phyloP scores from a whole-genome alignment of 2,329 filamentous ascomycete genomes.

The Fusarium sp. region DNA sequence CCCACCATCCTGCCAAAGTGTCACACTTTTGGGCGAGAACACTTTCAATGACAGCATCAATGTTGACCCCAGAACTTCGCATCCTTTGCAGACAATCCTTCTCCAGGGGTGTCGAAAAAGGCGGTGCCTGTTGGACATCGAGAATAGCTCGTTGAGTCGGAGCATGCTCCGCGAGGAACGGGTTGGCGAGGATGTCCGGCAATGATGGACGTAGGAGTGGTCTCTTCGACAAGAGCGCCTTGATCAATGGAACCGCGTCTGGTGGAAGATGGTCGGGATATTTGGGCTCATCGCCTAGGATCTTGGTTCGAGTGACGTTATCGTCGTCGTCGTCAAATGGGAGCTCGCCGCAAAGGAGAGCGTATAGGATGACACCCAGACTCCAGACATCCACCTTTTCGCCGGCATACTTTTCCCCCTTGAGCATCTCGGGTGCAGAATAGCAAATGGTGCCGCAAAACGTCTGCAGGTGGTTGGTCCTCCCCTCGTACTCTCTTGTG shows the following conservation, averaged over 20 bases:
- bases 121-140: conserved; percentile 83
- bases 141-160: conserved; percentile 91
- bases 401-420: conserved; percentile 96
- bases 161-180: conserved; percentile 90
- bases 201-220: conserved; percentile 86
- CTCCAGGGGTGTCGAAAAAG: conserved; percentile 89
- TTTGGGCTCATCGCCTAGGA: conserved; percentile 87
- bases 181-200: conserved; percentile 87
- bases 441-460: conserved; percentile 99
- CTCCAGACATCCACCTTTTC: conserved; percentile 99
- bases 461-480: conserved; percentile 94
- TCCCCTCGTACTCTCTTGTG: conserved; percentile 96
- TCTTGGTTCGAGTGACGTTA: conserved; percentile 85
- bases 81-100: conserved; percentile 94
- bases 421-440: conserved; percentile 98
- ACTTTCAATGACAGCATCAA: conserved; percentile 94
- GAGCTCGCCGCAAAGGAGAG: conserved; percentile 85
- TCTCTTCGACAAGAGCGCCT: conserved; percentile 88
- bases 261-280: conserved; percentile 86
- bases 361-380: conserved; percentile 87
- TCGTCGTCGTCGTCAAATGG: conserved; percentile 98
- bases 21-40: conserved; percentile 93
- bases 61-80: conserved; percentile 93
- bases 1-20: conserved; percentile 95
- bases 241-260: conserved; percentile 84